phyloP scores from a whole-genome alignment of 2,329 filamentous ascomycete genomes.

The Venturiaceae sp. region DNA sequence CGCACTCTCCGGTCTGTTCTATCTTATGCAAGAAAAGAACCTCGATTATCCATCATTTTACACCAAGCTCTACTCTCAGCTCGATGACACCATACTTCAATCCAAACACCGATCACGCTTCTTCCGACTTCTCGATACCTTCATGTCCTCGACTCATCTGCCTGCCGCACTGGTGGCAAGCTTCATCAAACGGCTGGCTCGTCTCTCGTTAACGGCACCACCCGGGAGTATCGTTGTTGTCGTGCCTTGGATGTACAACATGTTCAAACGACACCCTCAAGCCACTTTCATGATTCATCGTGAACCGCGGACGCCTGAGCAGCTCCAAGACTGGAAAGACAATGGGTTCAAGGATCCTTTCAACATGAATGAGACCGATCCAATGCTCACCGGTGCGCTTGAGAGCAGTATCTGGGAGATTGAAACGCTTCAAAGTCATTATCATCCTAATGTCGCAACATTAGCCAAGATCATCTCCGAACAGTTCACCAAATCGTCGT shows the following conservation, averaged over 20 bases:
- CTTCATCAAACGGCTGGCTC: constrained; percentile 88
- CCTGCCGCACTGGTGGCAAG: constrained; percentile 85
- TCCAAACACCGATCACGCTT: constrained; percentile 91
- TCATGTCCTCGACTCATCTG: constrained; percentile 83
- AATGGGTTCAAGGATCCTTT: constrained; percentile 67
- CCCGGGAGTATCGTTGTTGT: constrained; percentile 82
- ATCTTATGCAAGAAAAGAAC: constrained; percentile 87
- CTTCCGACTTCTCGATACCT: constrained; percentile 84
- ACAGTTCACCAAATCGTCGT: constrained; percentile 92
- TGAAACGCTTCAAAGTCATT: constrained; percentile 81
- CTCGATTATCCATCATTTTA: constrained; percentile 96
- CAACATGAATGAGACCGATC: constrained; percentile 63
- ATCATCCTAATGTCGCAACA: constrained; percentile 93
- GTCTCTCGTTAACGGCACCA: constrained; percentile 77
- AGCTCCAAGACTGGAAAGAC: constrained; percentile 50
- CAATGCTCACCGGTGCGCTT: constrained; percentile 76
- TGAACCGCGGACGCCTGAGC: constrained; percentile 48
- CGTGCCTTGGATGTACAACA: constrained; percentile 91
- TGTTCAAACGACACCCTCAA: constrained; percentile 78
- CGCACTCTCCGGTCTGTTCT: constrained; percentile 86
- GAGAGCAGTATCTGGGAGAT: constrained; percentile 95
- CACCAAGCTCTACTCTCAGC: constrained; percentile 81
- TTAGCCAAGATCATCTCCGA: constrained; percentile 89
- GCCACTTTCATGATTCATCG: constrained; percentile 97
- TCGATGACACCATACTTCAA: constrained; percentile 79